Base-by-base conservation (phyloP, 108 stramenopile genomes). In the Thalassiosira profunda region DNA sequence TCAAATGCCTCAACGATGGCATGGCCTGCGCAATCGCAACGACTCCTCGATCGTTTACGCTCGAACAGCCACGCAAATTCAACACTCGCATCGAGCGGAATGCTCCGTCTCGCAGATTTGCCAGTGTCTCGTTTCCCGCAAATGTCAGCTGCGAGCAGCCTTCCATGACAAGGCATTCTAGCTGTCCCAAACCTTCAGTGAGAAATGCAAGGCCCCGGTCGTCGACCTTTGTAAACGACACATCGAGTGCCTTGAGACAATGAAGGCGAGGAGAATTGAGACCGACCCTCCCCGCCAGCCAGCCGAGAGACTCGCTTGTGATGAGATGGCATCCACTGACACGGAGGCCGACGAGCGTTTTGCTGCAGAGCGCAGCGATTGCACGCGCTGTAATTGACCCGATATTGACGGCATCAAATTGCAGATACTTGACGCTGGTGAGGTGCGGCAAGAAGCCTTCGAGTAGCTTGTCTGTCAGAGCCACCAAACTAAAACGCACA, bases 211-310 rank as follows among this genome's bases (percentile, higher is more conserved):
- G 17, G 14, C 40, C 58, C 5, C 41, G 10, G 44, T 60, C 58
- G 29, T 60, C 58, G 5, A 60, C 58, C 9, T 60, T 37, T 4
- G 58, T 60, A 4, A 11, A 10, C 14, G 40, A 37, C 42, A 60
- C 20, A 42, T 60, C 58, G 42, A 60, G 44, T 21, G 41, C 37
- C 44, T 23, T 41, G 20, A 60, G 41, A 14, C 21, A 26, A 10
- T 26, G 40, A 7, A 60, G 41, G 9, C 58, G 38, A 3, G 58
- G 58, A 11, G 58, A 17, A 24, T 60, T 60, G 20, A 44, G 58
- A 15, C 58, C 58, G 30, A 60, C 44, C 3, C 26, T 43, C 5
- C 58, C 58, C 21, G 58, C 58, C 58, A 60, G 42, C 58, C 58
- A 60, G 17, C 58, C 58, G 14, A 40, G 44, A 3, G 58, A 60